Evolutionary conservation across 306 rosid genomes (phyloP), one percentile per base, ranked within the genome.

Genomic region (Albizia julibrissin): DNA sequence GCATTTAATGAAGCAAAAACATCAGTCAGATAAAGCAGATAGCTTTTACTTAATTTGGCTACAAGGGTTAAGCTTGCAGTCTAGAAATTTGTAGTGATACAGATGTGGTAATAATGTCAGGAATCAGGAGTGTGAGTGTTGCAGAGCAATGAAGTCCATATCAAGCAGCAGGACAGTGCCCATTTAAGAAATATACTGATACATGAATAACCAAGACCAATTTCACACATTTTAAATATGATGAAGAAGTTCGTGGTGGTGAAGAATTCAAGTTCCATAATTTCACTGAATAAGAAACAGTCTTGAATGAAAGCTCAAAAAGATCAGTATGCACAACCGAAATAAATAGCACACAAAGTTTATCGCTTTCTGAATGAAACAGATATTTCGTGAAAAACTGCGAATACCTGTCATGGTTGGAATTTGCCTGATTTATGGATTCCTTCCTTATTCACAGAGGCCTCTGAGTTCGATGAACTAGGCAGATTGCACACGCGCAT

Each of bases 331-430:
- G 69, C 76, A 54, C 72, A 54, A 16, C 37, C 26, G 19, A 56
- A 80, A 54, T 31, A 62, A 27, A 64, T 15, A 22, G n/a, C 68
- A 68, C 29, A 58, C 29, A 14, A 44, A 68, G 10, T 67, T 68
- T 1, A 64, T 44, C 21, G 16, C 65, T 64, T 71, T 39, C 39
- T 3, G 13, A 37, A 31, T 46, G 78, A 74, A 74, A 21, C 18
- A n/a, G 5, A 74, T 10, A 39, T 75, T 27, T 59, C 4, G 39
- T 1, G 43, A 84, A 65, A 71, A 59, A 27, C 12, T 16, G 37
- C 8, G 52, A 67, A 74, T 87, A 93, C 97, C 96, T 34, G 96
- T 86, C 97, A 93, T 93, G 86, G 67, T 81, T 86, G 77, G 33
- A 31, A 75, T 77, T 61, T 40, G 58, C 74, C 58, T 40, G 54